phyloP scores from a whole-genome alignment of 129 eudicot species.

The Saussurea involucrata region DNA sequence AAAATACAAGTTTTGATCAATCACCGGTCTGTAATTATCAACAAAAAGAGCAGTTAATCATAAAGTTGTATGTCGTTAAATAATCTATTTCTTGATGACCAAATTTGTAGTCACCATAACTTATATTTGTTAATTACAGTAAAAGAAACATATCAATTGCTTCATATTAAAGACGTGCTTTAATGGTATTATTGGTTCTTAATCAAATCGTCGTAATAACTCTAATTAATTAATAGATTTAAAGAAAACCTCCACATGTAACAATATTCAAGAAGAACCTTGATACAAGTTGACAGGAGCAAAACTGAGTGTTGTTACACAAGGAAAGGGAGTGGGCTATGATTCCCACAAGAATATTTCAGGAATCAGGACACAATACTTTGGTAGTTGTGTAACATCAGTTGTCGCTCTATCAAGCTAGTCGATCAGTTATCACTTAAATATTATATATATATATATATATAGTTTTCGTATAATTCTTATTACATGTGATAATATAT shows the following conservation, averaged over 20 bases:
- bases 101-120: background rate
- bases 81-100: background rate
- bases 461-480: too few relatives aligned
- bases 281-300: too few relatives aligned
- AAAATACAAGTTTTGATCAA: slow-evolving; percentile 86
- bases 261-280: background rate
- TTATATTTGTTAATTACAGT: background rate
- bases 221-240: too few relatives aligned
- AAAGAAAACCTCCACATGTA: too few relatives aligned
- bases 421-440: too few relatives aligned
- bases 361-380: background rate
- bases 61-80: too few relatives aligned
- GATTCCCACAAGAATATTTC: background rate
- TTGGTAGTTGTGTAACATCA: background rate
- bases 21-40: slow-evolving; percentile 60
- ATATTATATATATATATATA: too few relatives aligned
- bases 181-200: background rate
- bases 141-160: too few relatives aligned
- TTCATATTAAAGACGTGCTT: background rate
- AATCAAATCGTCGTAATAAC: background rate
- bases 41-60: background rate
- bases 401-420: background rate
- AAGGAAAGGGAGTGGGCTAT: background rate
- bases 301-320: background rate
- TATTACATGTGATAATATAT: too few relatives aligned